Evolutionary conservation across 495 filamentous ascomycete species (phyloP), one percentile per base, ranked within the genome.

Genomic region (Neurospora sp.): DNA sequence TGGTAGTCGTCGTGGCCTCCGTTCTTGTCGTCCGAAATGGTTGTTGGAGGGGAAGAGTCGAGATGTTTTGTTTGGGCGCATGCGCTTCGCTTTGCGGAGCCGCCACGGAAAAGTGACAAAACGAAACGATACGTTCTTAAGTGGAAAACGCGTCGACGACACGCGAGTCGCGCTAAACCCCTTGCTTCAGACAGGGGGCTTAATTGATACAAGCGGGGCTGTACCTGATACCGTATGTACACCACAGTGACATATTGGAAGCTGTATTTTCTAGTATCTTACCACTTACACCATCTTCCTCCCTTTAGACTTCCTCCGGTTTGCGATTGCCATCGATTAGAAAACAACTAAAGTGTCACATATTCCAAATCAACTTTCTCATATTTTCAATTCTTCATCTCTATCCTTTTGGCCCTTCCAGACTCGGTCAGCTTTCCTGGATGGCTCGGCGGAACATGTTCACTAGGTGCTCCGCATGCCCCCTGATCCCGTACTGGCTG

Each of bases 61-160:
- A n/a, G 39, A 54, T 39, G 49, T 38, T 70, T 60, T 54, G 76
- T 73, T 72, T 62, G 27, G 54, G 54, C 20, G 46, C 20, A 54
- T 54, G 27, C 23, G 12, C 54, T 54, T 54, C 46, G 11, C n/a
- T 12, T 23, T 62, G 54, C 54, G 54, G 54, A 31, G 54, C 54
- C 54, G 54, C 23, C 54, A 62, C 54, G 74, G 76, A 72, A 72
- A 72, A 37, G 69, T 74, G 44, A 62, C 54, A 62, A 62, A 62
- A 62, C 54, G 5, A 54, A 20, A 49, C 44, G n/a, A 23, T 49
- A 20, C n/a, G 44, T 20, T 49, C 23, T 62, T 31, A 62, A 62
- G 54, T 62, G 40, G 72, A 78, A 79, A 79, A 79, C 78, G 79
- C 78, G 79, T 39, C 70, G 71, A 70, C 42, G 41, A 76, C 73